Evolutionary conservation across 305 asterid genomes (phyloP), one percentile per base, ranked within the genome.

Genomic region (Fraxinus xanthoxyloides): DNA sequence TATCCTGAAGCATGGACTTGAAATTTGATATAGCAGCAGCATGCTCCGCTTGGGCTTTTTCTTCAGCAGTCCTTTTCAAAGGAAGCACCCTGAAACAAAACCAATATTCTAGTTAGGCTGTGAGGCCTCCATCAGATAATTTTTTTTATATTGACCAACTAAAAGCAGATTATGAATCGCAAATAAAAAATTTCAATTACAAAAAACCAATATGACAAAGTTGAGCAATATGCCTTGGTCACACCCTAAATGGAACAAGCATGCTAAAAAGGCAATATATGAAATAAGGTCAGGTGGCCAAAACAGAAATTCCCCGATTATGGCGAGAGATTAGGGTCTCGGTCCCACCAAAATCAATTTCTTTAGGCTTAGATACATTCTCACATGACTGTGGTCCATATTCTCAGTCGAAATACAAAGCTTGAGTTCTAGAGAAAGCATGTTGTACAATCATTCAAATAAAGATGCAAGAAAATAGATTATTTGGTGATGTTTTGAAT

Each of bases 1-100:
- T 92, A 69, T 94, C 98, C 84, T 85, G 88, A 74, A 97, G 98
- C 99, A 97, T 88, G 70, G 91, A 90, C 89, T 88, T 97, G 88
- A 97, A 97, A 87, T 83, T 83, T 82, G 92, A 92, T 77, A 87
- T 78, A 43, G 90, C 87, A 85, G 93, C 93, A 84, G 96, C 93
- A 81, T 93, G 95, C 81, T 82, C 92, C 76, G 97, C 97, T 80
- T 88, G 94, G 83, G 91, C 93, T 87, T 87, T 93, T 89, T 93
- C 97, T 88, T 90, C 91, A 88, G 92, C 94, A 81, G 90, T 92
- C 88, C 90, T 91, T 83, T 89, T 94, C 82, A 94, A 89, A 80
- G 89, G 89, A 83, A 87, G 82, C 79, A 94, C 91, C 92, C 98
- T 95, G 92, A 82, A 88, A 67, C 54, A 38, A 80, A 82, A 61